Base-by-base conservation (phyloP, 441 rosid species). In the Euphorbia corollata region DNA sequence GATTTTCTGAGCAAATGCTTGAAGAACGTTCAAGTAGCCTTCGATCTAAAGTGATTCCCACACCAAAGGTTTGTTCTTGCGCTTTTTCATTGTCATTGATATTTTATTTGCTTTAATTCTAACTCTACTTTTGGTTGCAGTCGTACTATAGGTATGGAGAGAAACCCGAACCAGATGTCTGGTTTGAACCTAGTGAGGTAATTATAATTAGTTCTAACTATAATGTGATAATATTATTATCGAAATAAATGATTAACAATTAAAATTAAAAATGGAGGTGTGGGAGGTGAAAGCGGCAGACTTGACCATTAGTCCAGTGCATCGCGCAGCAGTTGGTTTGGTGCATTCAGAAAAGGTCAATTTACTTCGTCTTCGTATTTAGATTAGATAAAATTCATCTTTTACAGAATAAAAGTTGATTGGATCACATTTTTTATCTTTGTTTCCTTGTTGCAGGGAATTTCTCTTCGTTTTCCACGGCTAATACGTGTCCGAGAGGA, bases 231-330 rank as follows among this genome's bases (percentile, higher is more conserved):
- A 27, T 1, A 27, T 1, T 27, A 27, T 27, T 27, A 27, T 27
- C 32, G 13, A 6, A 63, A 20, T 39, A 47, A 27, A 0, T n/a
- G 18, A 6, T 64, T 7, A 15, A 13, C 7, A 56, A 67, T 38
- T 13, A n/a, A 41, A 1, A 67, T 7, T 30, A 19, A 12, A 64
- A 23, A 8, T 74, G 61, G 75, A 91, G 97, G 97, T 91, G 18
- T 93, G 99, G 97, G 97, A 93, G 83, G 99, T 93, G 68, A 91
- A 91, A 83, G 99, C 95, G 76, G 96, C 97, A 63, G 97, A 93
- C 77, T 77, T 91, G 74, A 87, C 96, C 32, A 84, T 90, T 71
- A 93, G 97, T 73, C 99, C 97, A 63, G 96, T 87, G 73, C 81
- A 91, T 76, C 78, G 83, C 77, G 96, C 99, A 36, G 97, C 99